A percentile compares a stretch with the other conserved stretches of the same genome.
phyloP scores from a whole-genome alignment of 2,329 filamentous ascomycete species.

The Eutypella sp. region DNA sequence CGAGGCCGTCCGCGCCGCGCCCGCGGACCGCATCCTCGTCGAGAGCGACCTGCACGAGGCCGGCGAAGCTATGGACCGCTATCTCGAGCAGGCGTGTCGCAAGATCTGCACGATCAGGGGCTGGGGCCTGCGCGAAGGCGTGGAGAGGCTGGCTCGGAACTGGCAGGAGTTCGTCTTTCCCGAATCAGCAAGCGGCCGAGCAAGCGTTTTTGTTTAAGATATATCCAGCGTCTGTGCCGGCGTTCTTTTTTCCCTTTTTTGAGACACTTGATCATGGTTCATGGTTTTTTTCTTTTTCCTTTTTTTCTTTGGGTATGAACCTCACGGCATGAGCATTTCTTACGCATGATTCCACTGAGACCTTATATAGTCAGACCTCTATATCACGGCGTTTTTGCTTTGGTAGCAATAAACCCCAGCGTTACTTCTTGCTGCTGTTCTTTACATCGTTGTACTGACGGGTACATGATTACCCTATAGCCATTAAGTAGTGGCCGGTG shows the following conservation, averaged over 20 bases:
- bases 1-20: slow-evolving; percentile 66
- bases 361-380: not conserved
- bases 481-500: too few relatives aligned
- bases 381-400: too few relatives aligned
- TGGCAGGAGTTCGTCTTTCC: slow-evolving; percentile 76
- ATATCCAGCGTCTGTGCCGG: too few relatives aligned
- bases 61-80: slow-evolving; percentile 72
- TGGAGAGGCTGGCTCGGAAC: slow-evolving; percentile 63
- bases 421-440: too few relatives aligned
- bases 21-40: slow-evolving; percentile 72
- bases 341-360: not conserved
- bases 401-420: too few relatives aligned
- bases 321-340: too few relatives aligned
- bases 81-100: slow-evolving; percentile 70
- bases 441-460: too few relatives aligned
- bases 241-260: too few relatives aligned
- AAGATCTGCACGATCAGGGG: slow-evolving; percentile 72
- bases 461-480: too few relatives aligned
- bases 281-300: too few relatives aligned
- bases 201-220: not conserved
- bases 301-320: too few relatives aligned
- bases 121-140: slow-evolving; percentile 71
- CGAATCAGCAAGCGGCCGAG: slow-evolving; percentile 8
- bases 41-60: slow-evolving; percentile 89
- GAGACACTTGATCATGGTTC: too few relatives aligned